Percentiles rank a stretch among this genome's conserved stretches.
phyloP scores from a whole-genome alignment of 805 yeast genomes.

The Candida methanosorbosa region DNA sequence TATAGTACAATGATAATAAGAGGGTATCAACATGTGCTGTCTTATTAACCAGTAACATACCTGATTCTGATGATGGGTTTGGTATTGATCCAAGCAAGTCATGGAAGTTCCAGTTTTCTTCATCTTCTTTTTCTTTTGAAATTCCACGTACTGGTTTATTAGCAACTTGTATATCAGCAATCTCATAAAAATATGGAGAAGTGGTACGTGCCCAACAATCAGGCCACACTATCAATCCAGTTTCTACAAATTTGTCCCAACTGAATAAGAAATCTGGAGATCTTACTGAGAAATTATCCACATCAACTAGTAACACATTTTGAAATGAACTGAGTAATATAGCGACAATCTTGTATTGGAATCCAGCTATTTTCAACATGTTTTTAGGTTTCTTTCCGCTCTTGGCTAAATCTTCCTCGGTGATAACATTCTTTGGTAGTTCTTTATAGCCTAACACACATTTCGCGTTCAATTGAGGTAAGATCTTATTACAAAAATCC shows the following conservation, averaged over 20 bases:
- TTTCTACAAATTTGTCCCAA: slow-evolving; percentile 31
- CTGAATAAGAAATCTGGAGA: slow-evolving; percentile 38
- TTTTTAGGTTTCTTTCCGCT: slow-evolving; percentile 18
- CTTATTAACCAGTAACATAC: slow-evolving; percentile 57
- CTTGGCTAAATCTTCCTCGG: slow-evolving; percentile 8
- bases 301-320: slow-evolving; percentile 38
- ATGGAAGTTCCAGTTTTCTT: slow-evolving; percentile 38
- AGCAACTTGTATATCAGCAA: slow-evolving; percentile 35
- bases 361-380: slow-evolving; percentile 30
- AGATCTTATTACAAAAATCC: slow-evolving; percentile 31
- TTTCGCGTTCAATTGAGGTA: slow-evolving; percentile 35
- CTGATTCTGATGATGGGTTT: slow-evolving; percentile 62
- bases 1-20: slow-evolving; percentile 52
- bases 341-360: slow-evolving; percentile 43
- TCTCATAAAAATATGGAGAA: slow-evolving; percentile 48
- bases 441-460: slow-evolving; percentile 33
- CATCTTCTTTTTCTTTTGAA: slow-evolving; percentile 9
- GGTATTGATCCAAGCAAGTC: slow-evolving; percentile 58
- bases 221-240: slow-evolving; percentile 53
- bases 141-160: slow-evolving; percentile 26
- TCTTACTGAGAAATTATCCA: slow-evolving; percentile 39
- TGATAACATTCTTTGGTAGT: slow-evolving; percentile 20
- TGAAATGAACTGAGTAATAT: slow-evolving; percentile 37
- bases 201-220: slow-evolving; percentile 67
- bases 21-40: slow-evolving; percentile 44